Conservation (phyloP, 2,329 filamentous ascomycete genomes). For the Sordariomycetes sp. region DNA sequence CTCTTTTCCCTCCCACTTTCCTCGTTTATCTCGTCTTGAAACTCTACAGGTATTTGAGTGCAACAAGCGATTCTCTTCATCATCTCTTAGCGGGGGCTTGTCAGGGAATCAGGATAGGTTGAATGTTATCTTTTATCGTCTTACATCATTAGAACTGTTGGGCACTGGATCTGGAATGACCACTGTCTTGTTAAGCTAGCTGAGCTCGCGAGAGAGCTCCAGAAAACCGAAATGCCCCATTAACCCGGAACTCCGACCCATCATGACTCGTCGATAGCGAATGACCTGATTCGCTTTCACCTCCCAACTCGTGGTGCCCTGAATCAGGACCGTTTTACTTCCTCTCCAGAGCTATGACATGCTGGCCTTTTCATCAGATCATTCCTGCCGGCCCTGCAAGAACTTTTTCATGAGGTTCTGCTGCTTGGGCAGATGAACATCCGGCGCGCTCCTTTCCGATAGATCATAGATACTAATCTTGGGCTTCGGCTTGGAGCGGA, state of each 20-base stretch:
- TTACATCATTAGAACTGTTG: background rate
- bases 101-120: background rate
- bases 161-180: background rate
- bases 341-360: background rate
- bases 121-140: background rate
- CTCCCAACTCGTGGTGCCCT: no score
- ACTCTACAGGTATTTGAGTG: background rate
- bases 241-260: no score
- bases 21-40: background rate
- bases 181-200: background rate
- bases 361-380: background rate
- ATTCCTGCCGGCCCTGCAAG: slow-evolving; percentile 17
- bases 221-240: no score
- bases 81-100: background rate
- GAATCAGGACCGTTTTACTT: no score
- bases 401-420: slow-evolving; percentile 40
- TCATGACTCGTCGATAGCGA: no score
- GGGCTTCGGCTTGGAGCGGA: slow-evolving; percentile 51
- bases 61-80: background rate
- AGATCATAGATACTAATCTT: slow-evolving; percentile 41
- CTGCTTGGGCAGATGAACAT: slow-evolving; percentile 29
- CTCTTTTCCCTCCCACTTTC: background rate
- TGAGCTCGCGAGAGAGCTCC: background rate
- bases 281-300: no score
- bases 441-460: slow-evolving; percentile 17